Evolutionary conservation across 306 rosid genomes (phyloP).

Genomic region (Gleditsia sinensis): DNA sequence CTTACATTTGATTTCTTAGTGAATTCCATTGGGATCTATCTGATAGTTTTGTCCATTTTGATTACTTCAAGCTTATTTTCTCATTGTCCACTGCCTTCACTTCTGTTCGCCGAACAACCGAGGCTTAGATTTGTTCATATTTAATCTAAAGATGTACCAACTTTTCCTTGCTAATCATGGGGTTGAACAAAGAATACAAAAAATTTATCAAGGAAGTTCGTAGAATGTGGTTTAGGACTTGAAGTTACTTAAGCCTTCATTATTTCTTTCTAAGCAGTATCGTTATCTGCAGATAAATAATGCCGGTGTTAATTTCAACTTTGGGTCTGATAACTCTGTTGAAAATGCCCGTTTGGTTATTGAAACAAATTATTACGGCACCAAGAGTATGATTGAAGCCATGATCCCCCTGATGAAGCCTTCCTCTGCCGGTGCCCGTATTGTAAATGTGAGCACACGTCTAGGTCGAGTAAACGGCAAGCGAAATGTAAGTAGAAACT

Average conservation of each 20-base stretch:
- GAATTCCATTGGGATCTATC: neutral
- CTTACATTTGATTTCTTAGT: neutral
- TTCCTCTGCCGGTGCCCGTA: conserved; percentile 73
- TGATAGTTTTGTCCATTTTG: neutral
- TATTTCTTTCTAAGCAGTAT: conserved; percentile 18
- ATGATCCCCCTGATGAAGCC: conserved; percentile 90
- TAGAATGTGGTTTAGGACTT: neutral
- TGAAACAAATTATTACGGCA: conserved; percentile 82
- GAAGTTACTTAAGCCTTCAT: neutral
- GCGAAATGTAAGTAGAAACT: conserved; percentile 63
- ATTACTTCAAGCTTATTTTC: neutral
- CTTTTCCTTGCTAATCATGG: neutral
- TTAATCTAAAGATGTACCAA: neutral
- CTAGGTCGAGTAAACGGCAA: conserved; percentile 71
- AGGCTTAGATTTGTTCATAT: conserved; percentile 1
- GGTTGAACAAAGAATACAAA: neutral
- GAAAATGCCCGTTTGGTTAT: conserved; percentile 64
- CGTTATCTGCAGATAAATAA: conserved; percentile 67
- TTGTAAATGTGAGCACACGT: conserved; percentile 88
- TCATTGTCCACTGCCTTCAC: neutral
- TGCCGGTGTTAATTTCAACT: conserved; percentile 83
- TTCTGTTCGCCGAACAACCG: neutral
- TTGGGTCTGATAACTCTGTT: conserved; percentile 63
- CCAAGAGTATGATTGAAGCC: conserved; percentile 77
- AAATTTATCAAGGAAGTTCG: neutral